Evolutionary conservation across 345 rosid species (phyloP), one percentile per base, ranked within the genome.

Genomic region (Ricinus communis): DNA sequence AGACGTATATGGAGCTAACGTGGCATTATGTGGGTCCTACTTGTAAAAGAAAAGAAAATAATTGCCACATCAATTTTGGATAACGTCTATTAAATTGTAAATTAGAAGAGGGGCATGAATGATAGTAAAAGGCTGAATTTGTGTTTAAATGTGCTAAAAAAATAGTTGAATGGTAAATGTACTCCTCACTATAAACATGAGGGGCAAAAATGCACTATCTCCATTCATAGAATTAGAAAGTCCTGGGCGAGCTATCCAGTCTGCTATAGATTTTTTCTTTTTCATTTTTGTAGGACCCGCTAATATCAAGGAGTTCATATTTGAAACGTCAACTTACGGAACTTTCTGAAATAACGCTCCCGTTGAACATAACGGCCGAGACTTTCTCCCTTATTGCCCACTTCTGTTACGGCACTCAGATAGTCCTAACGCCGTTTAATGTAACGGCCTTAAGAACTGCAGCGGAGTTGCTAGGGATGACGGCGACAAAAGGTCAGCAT

Each of bases 331-430:
- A 83, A 72, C 82, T 93, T 79, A 80, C 85, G 74, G 78, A 70
- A 36, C 77, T 72, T 55, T 76, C 81, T 27, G 87, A 88, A 52
- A 66, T 91, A 67, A 93, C 85, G 65, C 87, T 93, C 63, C 91
- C 91, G 79, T 86, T 91, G 45, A 91, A 90, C 65, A 77, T 93
- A 85, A 86, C 91, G 60, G 83, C 87, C 24, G 87, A 84, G 36
- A 88, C 96, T 10, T 93, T 93, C 77, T 54, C 87, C 11, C 84
- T 85, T 16, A 78, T 85, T 0, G 87, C 85, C 3, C 80, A 78
- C 45, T 91, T 85, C 81, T 91, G 94, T 65, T 88, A 87, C 78
- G 90, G 93, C 28, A 71, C 83, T 38, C 80, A 59, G 80, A 24
- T 86, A 19, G 65, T 74, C 11, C 25, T 93, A 67, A 89, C 97